Evolutionary conservation across 495 filamentous ascomycete genomes (phyloP).

Genomic region (Achaetomiella virescens): DNA sequence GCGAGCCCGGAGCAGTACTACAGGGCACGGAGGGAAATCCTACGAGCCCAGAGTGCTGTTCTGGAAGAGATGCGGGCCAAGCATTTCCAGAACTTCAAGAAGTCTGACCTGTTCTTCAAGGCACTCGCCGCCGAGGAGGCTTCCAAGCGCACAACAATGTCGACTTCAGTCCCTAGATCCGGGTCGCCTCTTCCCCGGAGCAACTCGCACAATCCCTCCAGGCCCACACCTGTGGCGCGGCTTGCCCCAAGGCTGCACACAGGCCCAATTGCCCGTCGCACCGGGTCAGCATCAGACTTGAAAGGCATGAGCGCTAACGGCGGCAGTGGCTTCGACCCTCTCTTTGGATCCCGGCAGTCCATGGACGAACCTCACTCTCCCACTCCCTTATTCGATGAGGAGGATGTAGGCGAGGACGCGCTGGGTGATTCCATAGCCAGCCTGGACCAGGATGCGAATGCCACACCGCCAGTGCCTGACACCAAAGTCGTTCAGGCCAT

Average conservation of each 20-base stretch:
- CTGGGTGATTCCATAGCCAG: constrained; percentile 49
- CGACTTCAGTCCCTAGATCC: constrained; percentile 22
- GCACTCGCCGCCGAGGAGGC: constrained; percentile 85
- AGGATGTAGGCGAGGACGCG: constrained; percentile 47
- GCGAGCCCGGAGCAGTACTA: constrained; percentile 79
- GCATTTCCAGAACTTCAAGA: constrained; percentile 80
- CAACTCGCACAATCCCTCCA: constrained; percentile 31
- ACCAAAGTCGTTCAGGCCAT: constrained; percentile 77
- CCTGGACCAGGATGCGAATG: constrained; percentile 40
- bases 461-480: constrained; percentile 38
- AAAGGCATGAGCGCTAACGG: constrained; percentile 26
- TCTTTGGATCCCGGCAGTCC: constrained; percentile 36
- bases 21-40: constrained; percentile 71
- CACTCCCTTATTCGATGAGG: constrained; percentile 49
- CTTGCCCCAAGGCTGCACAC: constrained; percentile 33
- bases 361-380: constrained; percentile 39
- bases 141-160: constrained; percentile 37
- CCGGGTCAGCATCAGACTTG: constrained; percentile 43
- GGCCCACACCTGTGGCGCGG: constrained; percentile 35
- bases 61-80: constrained; percentile 74
- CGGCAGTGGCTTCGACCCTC: constrained; percentile 29
- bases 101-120: constrained; percentile 91
- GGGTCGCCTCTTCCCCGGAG: constrained; percentile 27
- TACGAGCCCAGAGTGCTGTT: constrained; percentile 74
- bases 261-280: constrained; percentile 28